Base-by-base conservation (phyloP, 176 grass and related monocot genomes). In the Dendrocalamus sinicus region DNA sequence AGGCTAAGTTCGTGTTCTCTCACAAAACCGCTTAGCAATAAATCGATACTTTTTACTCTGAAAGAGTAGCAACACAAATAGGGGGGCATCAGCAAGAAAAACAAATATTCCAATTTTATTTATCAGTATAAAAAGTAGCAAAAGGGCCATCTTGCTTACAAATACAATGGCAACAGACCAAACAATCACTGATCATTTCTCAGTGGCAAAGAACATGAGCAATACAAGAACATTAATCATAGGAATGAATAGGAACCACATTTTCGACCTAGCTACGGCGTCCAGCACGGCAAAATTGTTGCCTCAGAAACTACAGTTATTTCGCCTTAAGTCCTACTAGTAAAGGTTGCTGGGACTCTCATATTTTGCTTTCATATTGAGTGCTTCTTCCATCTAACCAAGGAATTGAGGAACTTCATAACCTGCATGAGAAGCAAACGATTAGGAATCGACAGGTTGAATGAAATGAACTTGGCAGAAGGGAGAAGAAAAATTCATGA, bases 371-470 rank as follows among this genome's bases (percentile, higher is more conserved):
- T 68, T 76, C 76, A 88, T 19, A 39, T 22, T 44, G 84, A 65
- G 64, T 86, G 79, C 51, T 92, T 98, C 88, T 93, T 93, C 89
- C 93, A 92, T 81, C 76, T 93, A 41, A 95, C 88, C 76, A 98
- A 81, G 52, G 80, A 87, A 72, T 91, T 79, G 35, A 98, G 89
- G 78, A 98, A 95, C 73, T 66, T 77, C 93, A 93, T 90, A 48
- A 98, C 95, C 95, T 98, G 64, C 26, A 30, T 53, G 24, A 64
- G 15, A 30, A 53, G 44, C 24, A 76, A 24, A 77, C 32, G 7
- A 26, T 89, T 66, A 84, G 76, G 20, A 53, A 79, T 41, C 40
- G 24, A 43, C 10, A 62, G 7, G 44, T 5, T n/a, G 14, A 54
- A 82, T 13, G 19, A 55, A 87, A 17, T 32, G 19, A 40, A 40